phyloP scores from a whole-genome alignment of 2,329 filamentous ascomycete species.

The Scleromitrula shiraiana region DNA sequence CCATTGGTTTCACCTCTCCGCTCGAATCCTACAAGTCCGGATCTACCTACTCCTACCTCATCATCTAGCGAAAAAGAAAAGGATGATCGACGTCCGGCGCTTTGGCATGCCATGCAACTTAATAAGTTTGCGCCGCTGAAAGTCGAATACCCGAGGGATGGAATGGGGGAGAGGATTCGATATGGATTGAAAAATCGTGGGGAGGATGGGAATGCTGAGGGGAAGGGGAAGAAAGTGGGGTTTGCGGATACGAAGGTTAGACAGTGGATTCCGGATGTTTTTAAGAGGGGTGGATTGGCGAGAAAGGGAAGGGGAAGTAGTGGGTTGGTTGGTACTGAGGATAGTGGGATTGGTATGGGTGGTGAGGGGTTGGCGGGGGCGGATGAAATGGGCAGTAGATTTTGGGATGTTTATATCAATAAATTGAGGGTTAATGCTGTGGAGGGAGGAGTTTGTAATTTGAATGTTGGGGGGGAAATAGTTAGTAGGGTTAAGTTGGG shows the following conservation, averaged over 20 bases:
- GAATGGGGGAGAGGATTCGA: no score
- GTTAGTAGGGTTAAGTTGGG: no score
- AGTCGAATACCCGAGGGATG: no score
- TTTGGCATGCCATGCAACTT: slow-evolving; percentile 11
- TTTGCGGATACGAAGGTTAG: background rate
- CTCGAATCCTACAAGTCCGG: no score
- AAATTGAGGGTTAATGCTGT: slow-evolving; percentile 28
- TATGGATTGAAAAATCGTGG: no score
- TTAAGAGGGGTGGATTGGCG: no score
- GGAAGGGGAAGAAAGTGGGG: background rate
- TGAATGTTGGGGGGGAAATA: slow-evolving; percentile 7
- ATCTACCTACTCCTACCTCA: background rate
- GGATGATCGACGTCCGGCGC: background rate
- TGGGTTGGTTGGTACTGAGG: no score
- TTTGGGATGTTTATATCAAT: slow-evolving; percentile 29
- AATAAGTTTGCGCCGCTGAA: background rate
- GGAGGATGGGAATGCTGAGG: no score
- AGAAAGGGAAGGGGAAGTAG: no score
- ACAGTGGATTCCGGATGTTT: slow-evolving; percentile 20
- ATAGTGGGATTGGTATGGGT: no score
- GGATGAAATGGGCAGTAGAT: slow-evolving; percentile 14
- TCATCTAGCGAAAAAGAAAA: background rate
- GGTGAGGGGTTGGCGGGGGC: no score
- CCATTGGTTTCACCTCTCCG: background rate
- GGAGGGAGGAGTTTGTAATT: slow-evolving; percentile 24